These are phyloP conservation scores for Poronia punctata DNA, from an alignment of 495 filamentous ascomycete species.

Conservation along the genomic window DNA sequence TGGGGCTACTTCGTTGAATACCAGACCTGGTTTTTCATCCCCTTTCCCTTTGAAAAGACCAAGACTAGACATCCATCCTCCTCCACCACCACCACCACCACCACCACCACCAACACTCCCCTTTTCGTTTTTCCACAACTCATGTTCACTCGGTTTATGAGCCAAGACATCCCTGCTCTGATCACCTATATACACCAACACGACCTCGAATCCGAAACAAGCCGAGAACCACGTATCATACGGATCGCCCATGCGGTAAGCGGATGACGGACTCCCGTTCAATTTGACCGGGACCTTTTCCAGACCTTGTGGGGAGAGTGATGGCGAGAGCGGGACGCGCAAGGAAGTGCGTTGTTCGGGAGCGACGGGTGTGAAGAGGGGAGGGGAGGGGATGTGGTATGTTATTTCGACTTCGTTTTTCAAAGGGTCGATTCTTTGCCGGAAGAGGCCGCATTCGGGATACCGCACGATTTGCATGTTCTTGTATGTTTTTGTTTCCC, in stretches of 20 bases:
- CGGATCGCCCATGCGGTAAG: slow-evolving; percentile 54
- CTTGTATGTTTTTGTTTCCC: slow-evolving; percentile 33
- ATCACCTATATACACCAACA: slow-evolving; percentile 63
- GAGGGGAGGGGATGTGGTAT: slow-evolving; percentile 36
- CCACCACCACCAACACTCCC: slow-evolving; percentile 14
- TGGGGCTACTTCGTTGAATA: slow-evolving; percentile 80
- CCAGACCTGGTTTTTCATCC: slow-evolving; percentile 18
- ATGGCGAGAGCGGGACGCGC: slow-evolving; percentile 55
- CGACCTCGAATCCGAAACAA: slow-evolving; percentile 59
- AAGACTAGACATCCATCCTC: no score
- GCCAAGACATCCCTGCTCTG: slow-evolving; percentile 60
- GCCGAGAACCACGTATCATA: slow-evolving; percentile 70
- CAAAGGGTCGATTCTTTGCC: slow-evolving; percentile 50
- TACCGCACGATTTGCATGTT: slow-evolving; percentile 63
- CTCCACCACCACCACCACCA: no score
- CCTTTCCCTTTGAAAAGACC: no score
- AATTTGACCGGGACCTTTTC: slow-evolving; percentile 50
- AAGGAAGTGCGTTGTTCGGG: slow-evolving; percentile 25
- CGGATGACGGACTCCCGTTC: slow-evolving; percentile 55
- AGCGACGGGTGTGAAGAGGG: slow-evolving; percentile 11
- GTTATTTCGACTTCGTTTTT: slow-evolving; percentile 44
- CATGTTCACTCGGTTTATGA: slow-evolving; percentile 5
- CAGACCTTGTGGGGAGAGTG: slow-evolving; percentile 33
- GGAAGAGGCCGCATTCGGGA: slow-evolving; percentile 62
- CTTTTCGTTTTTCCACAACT: slow-evolving; percentile 6